Evolutionary conservation across 2,329 filamentous ascomycete species (phyloP).

Genomic region (Emmonsiellopsis sp.): DNA sequence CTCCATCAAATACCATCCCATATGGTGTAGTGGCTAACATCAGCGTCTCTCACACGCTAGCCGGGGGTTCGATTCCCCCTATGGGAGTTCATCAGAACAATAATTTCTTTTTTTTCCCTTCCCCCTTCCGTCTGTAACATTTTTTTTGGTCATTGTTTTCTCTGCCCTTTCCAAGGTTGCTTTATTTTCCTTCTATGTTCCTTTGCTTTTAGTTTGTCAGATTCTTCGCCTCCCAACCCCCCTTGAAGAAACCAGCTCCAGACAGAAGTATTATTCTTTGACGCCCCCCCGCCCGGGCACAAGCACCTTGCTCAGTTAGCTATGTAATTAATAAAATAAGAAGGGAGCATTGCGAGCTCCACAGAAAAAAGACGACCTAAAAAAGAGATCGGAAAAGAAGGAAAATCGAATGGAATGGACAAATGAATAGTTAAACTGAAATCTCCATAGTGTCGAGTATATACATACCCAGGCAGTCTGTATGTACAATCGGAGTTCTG

Average conservation of each 20-base stretch:
- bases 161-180: too few species aligned
- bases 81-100: conserved; percentile 6
- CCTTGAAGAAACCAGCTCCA: too few species aligned
- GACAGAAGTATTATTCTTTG: too few species aligned
- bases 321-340: too few species aligned
- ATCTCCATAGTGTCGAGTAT: too few species aligned
- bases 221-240: too few species aligned
- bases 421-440: neutral
- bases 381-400: neutral
- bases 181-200: too few species aligned
- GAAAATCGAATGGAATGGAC: conserved; percentile 1
- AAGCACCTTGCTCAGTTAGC: too few species aligned
- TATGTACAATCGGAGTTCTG: neutral
- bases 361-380: neutral
- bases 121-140: neutral
- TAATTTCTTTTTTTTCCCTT: conserved; percentile 2
- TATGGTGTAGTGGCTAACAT: conserved; percentile 14
- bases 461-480: too few species aligned
- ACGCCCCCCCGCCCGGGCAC: too few species aligned
- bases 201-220: too few species aligned
- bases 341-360: too few species aligned
- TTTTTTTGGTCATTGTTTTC: neutral
- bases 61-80: conserved; percentile 12
- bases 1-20: conserved; percentile 2
- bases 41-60: conserved; percentile 12